Percentiles rank a stretch among this genome's conserved stretches.
Evolutionary conservation across 164 flowering plant species (phyloP).

Genomic region (Nelumbo lutea): DNA sequence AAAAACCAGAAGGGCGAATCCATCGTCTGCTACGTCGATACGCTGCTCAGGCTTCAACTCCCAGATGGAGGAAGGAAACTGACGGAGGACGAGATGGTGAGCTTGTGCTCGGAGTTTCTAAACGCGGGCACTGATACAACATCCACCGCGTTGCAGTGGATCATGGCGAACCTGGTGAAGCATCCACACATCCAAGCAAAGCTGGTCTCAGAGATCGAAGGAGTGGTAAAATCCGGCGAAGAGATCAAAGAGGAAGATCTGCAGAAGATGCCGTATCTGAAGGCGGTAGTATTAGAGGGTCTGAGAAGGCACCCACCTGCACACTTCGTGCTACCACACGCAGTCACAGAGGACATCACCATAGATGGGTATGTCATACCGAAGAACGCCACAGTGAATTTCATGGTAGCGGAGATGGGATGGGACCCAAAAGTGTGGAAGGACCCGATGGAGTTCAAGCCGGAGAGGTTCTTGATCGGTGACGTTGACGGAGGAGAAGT

Average conservation of each 20-base stretch:
- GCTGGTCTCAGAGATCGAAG: slow-evolving; percentile 11
- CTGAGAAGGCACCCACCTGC: slow-evolving; percentile 30
- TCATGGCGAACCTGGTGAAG: slow-evolving; percentile 30
- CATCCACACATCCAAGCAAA: slow-evolving; percentile 3
- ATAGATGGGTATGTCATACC: slow-evolving; percentile 23
- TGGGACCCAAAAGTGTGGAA: slow-evolving; percentile 28
- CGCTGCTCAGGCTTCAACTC: slow-evolving; percentile 19
- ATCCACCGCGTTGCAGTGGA: slow-evolving; percentile 32
- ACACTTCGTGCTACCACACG: slow-evolving; percentile 20
- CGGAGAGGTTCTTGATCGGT: slow-evolving; percentile 25
- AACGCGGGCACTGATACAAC: slow-evolving; percentile 36
- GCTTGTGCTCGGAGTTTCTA: slow-evolving; percentile 32
- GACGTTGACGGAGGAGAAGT: slow-evolving; percentile 2
- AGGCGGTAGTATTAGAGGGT: slow-evolving; percentile 28
- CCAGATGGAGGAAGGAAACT: slow-evolving; percentile 30
- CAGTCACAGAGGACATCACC: slow-evolving; percentile 15
- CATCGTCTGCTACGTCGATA: slow-evolving; percentile 23
- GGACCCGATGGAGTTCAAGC: slow-evolving; percentile 3
- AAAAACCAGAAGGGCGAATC: not conserved
- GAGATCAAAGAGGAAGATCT: slow-evolving; percentile 20
- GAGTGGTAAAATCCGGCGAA: not conserved
- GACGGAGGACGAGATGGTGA: slow-evolving; percentile 28
- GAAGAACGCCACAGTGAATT: slow-evolving; percentile 12
- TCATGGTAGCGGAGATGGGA: slow-evolving; percentile 27
- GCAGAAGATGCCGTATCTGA: not conserved